Base-by-base conservation (phyloP, 2,329 filamentous ascomycete species). In the Alternaria gansuensis region DNA sequence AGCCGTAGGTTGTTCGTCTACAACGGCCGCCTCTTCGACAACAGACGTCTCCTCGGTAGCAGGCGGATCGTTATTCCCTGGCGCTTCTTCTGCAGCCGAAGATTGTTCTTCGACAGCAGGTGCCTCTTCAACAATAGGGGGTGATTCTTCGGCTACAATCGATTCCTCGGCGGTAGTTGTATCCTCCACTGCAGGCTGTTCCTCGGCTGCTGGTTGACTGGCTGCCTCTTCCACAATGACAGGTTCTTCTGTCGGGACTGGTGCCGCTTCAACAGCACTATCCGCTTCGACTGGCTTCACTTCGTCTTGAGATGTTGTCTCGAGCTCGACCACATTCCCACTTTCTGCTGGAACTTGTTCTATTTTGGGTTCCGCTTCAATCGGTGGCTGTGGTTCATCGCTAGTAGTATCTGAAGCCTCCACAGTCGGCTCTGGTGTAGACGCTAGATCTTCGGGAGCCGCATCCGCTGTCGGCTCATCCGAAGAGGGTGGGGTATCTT, bases 101-200 rank as follows among this genome's bases (percentile, higher is more conserved):
- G 45, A 6, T 10, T 31, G 34, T 24, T 40, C 54, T 10, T 51
- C 44, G 4, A 26, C 21, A 8, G 54, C 13, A 3, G 46, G 17
- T 5, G 17, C 17, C 1, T 48, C 55, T 49, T 58, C 55, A 17
- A 5, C 41, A 14, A 36, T 43, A 17, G 43, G 28, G 39, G 36
- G 8, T 21, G 23, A 13, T 8, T 36, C 44, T 11, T 33, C 57
- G 9, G 17, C 29, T 7, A 24, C 21, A 4, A 21, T 21, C 10
- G 17, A 11, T 10, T 37, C 45, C 7, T 49, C 37, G 24, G 34
- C n/a, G 21, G 13, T 23, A 39, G 3, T 33, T 6, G 24, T 11
- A 17, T 59, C 51, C 33, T 55, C 48, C 11, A 17, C 52, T 23
- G 14, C 40, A 11, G 52, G 28, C 28, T 33, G 40, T 17, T 57